These are phyloP conservation scores for Tolypocladium sp. DNA, from an alignment of 2,329 filamentous ascomycete genomes.

Conservation along the genomic window DNA sequence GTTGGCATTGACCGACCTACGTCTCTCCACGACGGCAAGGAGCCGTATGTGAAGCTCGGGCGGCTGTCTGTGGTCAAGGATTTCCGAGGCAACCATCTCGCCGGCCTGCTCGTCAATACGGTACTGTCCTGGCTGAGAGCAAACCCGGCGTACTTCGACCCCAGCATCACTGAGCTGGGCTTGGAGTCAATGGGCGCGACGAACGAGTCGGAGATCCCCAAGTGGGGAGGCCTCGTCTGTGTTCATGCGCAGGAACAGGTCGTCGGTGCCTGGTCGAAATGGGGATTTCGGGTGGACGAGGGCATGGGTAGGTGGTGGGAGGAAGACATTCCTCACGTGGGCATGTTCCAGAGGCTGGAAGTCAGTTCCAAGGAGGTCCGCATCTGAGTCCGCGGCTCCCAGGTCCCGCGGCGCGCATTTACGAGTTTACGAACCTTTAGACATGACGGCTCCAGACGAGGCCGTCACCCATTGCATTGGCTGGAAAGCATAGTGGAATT, in stretches of 20 bases:
- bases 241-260: constrained; percentile 69
- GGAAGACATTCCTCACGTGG: constrained; percentile 76
- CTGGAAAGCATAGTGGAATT: too few relatives aligned
- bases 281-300: constrained; percentile 68
- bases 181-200: constrained; percentile 33
- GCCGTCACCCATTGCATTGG: neutral
- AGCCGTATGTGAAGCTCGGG: constrained; percentile 77
- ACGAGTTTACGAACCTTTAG: neutral
- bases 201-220: constrained; percentile 31
- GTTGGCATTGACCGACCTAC: constrained; percentile 33
- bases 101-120: constrained; percentile 54
- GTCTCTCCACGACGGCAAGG: constrained; percentile 47
- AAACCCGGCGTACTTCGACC: constrained; percentile 49
- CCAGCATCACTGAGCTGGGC: constrained; percentile 33
- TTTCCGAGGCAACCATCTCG: constrained; percentile 58
- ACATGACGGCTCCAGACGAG: neutral
- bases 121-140: constrained; percentile 58
- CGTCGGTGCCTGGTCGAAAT: constrained; percentile 54
- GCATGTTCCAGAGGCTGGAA: constrained; percentile 59
- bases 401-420: neutral
- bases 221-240: constrained; percentile 68
- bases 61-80: constrained; percentile 61
- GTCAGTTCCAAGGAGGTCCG: constrained; percentile 16
- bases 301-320: constrained; percentile 71
- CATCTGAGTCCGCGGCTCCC: constrained; percentile 7